Percentiles rank a stretch among this genome's conserved stretches.
These are phyloP conservation scores for Sergeia podlipaevii DNA, from an alignment of 208 protist species.

Conservation along the genomic window DNA sequence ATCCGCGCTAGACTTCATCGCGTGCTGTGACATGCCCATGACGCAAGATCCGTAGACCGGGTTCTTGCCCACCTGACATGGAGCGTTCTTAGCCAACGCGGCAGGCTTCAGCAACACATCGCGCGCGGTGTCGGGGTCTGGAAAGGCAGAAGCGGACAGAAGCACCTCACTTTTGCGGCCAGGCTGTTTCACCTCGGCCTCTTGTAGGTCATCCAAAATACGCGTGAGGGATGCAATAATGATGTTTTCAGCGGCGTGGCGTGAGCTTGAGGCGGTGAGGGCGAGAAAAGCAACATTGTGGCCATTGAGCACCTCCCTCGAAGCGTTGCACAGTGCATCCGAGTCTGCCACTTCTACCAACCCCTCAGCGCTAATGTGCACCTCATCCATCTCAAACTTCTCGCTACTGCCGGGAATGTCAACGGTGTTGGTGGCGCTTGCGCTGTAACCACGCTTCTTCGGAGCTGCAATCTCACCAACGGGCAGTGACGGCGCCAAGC, in stretches of 20 bases:
- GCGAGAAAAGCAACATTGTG: slow-evolving; percentile 41
- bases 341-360: slow-evolving; percentile 22
- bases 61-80: slow-evolving; percentile 32
- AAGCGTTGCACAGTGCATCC: slow-evolving; percentile 34
- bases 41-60: slow-evolving; percentile 53
- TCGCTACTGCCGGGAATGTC: slow-evolving; percentile 12
- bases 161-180: slow-evolving; percentile 20
- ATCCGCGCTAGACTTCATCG: slow-evolving; percentile 20
- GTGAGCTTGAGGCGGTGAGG: slow-evolving; percentile 17
- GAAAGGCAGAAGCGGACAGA: slow-evolving; percentile 22
- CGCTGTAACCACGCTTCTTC: no score
- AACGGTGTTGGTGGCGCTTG: slow-evolving; percentile 13
- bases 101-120: slow-evolving; percentile 20
- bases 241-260: slow-evolving; percentile 13
- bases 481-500: no score
- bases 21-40: slow-evolving; percentile 35
- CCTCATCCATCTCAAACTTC: slow-evolving; percentile 36
- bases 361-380: slow-evolving; percentile 7
- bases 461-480: no score
- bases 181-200: slow-evolving; percentile 1
- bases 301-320: slow-evolving; percentile 34
- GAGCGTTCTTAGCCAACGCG: slow-evolving; percentile 16
- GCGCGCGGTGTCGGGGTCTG: slow-evolving; percentile 10
- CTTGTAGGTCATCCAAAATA: slow-evolving; percentile 22
- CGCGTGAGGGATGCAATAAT: slow-evolving; percentile 9